Base-by-base conservation (phyloP, 306 rosid species). In the peach (Prunus persica) region DNA sequence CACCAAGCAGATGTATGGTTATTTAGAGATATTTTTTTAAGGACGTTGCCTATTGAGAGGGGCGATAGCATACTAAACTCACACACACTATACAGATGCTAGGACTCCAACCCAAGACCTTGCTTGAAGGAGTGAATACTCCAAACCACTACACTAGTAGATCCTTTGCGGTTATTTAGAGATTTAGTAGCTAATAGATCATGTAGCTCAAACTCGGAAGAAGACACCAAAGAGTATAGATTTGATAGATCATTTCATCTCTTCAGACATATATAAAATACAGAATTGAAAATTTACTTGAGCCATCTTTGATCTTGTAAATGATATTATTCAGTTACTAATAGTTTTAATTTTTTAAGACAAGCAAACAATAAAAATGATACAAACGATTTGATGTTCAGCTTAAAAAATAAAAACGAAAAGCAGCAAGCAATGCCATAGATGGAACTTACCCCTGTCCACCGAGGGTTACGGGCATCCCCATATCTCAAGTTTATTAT, bases 401-500 rank as follows among this genome's bases (percentile, higher is more conserved):
- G 11, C 16, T 58, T 18, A 25, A 51, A 16, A 18, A 6, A 13
- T 52, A 34, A 14, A 51, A 11, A 11, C 0, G 9, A 6, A 54
- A 30, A 11, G 49, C 18, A n/a, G n/a, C 63, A 43, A 52, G 54
- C n/a, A 19, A 52, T 52, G 64, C 60, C 9, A 30, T 8, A 18
- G 61, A 69, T 69, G 16, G 16, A 49, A 52, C 72, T 55, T 82
- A 89, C 93, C 90, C 87, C 77, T 34, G 88, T 74, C 93, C 93
- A 89, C 43, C 28, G 14, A 77, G 86, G 89, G 55, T 89, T 89
- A 79, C 77, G 71, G 74, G 87, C 69, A 76, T 65, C 70, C 19
- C 93, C 89, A 81, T 67, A 9, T 56, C 73, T 89, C 83, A 89
- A 84, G 82, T 89, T 89, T 75, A 89, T 79, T 84, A 85, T 82